These are phyloP conservation scores for Leishmania arabica DNA, from an alignment of 208 protist genomes.

Conservation along the genomic window DNA sequence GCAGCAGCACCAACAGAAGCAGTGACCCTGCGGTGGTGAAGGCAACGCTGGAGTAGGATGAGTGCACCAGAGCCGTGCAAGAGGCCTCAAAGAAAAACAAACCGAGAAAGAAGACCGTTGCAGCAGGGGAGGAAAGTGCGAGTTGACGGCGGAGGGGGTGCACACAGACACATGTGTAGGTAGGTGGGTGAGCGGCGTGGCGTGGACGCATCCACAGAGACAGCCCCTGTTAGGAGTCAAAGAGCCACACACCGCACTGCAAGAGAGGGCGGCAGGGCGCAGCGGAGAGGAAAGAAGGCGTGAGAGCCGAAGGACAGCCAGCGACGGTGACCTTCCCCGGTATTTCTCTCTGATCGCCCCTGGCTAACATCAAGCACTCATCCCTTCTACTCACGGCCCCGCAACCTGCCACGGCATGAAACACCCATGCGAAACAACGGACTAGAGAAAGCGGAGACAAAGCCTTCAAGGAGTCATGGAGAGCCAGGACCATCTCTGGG, in stretches of 20 bases:
- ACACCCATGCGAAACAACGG: no score
- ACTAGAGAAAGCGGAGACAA: neutral
- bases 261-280: neutral
- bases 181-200: neutral
- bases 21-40: neutral
- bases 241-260: neutral
- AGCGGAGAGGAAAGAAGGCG: neutral
- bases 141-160: neutral
- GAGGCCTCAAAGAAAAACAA: neutral
- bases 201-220: neutral
- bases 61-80: neutral
- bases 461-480: neutral
- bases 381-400: neutral
- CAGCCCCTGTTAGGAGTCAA: neutral
- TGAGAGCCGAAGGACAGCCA: neutral
- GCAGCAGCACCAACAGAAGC: neutral
- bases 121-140: neutral
- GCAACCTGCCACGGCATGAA: neutral
- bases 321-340: neutral
- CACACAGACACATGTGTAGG: neutral
- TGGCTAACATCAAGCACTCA: neutral
- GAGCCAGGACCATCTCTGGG: neutral
- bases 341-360: neutral
- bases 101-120: neutral
- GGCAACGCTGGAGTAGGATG: neutral